Evolutionary conservation across 2,329 filamentous ascomycete species (phyloP).

Genomic region (Fusarium bactridioides): DNA sequence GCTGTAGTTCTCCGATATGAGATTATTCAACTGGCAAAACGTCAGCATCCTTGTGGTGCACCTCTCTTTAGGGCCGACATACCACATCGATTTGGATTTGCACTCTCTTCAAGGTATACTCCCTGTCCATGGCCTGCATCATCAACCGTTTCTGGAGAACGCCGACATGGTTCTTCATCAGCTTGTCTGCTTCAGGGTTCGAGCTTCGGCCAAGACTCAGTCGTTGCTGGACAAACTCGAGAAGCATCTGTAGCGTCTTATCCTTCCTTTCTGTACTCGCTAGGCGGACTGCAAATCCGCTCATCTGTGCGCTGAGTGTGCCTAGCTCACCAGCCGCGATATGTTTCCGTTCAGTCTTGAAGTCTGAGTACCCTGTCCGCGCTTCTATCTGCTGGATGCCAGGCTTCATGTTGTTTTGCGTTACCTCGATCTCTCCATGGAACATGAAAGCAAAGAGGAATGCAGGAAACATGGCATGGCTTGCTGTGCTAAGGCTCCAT

Average conservation of each 20-base stretch:
- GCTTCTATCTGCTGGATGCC: conserved; percentile 47
- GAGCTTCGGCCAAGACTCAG: not conserved
- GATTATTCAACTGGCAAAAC: conserved; percentile 46
- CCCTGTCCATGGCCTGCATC: conserved; percentile 49
- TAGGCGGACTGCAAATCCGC: conserved; percentile 47
- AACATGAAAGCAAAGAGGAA: conserved; percentile 47
- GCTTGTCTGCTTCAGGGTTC: conserved; percentile 9
- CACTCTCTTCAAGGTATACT: conserved; percentile 48
- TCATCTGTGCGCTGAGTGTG: conserved; percentile 46
- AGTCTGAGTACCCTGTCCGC: conserved; percentile 48
- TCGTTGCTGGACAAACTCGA: conserved; percentile 42
- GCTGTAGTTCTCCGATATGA: conserved; percentile 50
- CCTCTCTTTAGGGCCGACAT: conserved; percentile 17
- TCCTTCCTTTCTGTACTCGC: conserved; percentile 50
- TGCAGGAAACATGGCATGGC: conserved; percentile 48
- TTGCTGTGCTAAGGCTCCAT: conserved; percentile 42
- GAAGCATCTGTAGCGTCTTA: conserved; percentile 45
- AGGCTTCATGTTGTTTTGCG: conserved; percentile 44
- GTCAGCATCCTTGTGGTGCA: not conserved
- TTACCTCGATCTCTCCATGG: conserved; percentile 45
- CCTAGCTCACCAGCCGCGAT: conserved; percentile 43
- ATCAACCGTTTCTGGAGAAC: conserved; percentile 45
- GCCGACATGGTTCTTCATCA: conserved; percentile 41
- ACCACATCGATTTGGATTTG: conserved; percentile 52
- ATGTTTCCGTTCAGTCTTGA: conserved; percentile 40